phyloP scores from a whole-genome alignment of 176 grass and related monocot genomes.

The Tillandsia fasciculata region DNA sequence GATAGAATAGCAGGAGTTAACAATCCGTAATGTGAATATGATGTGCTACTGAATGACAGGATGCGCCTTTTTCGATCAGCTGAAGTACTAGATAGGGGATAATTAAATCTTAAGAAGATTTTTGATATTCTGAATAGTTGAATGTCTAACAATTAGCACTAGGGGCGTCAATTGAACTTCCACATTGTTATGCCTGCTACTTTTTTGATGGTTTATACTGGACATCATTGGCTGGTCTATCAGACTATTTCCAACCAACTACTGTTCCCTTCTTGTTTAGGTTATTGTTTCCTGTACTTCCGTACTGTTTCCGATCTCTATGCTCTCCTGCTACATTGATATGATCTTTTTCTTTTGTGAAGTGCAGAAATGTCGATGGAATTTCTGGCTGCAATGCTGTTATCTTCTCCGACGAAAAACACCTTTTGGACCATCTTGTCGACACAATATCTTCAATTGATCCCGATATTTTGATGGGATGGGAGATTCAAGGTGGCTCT shows the following conservation, averaged over 20 bases:
- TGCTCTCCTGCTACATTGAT: constrained; percentile 5
- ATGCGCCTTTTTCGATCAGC: too few species aligned
- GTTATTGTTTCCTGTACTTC: not conserved
- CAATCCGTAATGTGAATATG: too few species aligned
- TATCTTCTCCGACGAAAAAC: constrained; percentile 61
- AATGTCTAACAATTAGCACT: too few species aligned
- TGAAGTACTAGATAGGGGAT: too few species aligned
- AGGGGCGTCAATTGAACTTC: too few species aligned
- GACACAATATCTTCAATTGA: constrained; percentile 60
- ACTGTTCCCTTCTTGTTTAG: too few species aligned
- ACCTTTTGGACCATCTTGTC: constrained; percentile 62
- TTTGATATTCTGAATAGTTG: too few species aligned
- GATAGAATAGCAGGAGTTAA: too few species aligned
- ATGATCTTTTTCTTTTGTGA: constrained; percentile 18
- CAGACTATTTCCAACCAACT: too few species aligned
- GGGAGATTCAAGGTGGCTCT: constrained; percentile 86
- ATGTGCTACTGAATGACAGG: too few species aligned
- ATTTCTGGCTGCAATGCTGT: constrained; percentile 33
- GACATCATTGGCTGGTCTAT: not conserved
- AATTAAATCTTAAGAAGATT: too few species aligned
- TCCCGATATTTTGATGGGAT: constrained; percentile 81
- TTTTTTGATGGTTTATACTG: not conserved
- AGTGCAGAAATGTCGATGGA: constrained; percentile 63
- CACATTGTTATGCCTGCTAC: too few species aligned
- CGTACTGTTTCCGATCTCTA: not conserved